A percentile compares a stretch with the other conserved stretches of the same genome.
phyloP scores from a whole-genome alignment of 2,329 filamentous ascomycete species.

The Pseudofabraea citricarpa region DNA sequence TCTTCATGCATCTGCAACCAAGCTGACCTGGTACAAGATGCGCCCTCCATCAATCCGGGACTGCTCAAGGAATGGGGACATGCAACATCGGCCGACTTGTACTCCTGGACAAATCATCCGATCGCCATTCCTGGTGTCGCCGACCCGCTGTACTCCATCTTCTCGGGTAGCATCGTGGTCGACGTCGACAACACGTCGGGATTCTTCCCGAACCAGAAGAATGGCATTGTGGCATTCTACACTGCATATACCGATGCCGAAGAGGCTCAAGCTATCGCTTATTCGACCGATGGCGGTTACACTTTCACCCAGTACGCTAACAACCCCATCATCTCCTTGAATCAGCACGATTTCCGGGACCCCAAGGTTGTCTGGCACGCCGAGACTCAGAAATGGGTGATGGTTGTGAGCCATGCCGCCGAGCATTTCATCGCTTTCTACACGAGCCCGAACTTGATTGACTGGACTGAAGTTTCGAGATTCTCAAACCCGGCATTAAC shows the following conservation, averaged over 20 bases:
- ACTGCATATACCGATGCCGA: conserved; percentile 2
- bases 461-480: conserved; percentile 52
- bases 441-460: conserved; percentile 49
- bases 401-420: conserved; percentile 45
- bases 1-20: neutral
- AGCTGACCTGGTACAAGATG: conserved; percentile 22
- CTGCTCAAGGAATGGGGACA: conserved; percentile 62
- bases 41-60: conserved; percentile 38
- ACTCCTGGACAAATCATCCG: conserved; percentile 57
- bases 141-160: conserved; percentile 33
- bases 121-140: conserved; percentile 44
- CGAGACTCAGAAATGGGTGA: conserved; percentile 43
- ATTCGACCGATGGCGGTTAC: conserved; percentile 54
- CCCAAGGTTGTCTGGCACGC: conserved; percentile 57
- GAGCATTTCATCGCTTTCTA: conserved; percentile 53
- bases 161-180: conserved; percentile 49
- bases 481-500: conserved; percentile 49
- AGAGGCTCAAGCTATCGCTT: conserved; percentile 53
- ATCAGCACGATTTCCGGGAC: conserved; percentile 53
- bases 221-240: conserved; percentile 56
- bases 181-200: conserved; percentile 60
- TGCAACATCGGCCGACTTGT: conserved; percentile 54
- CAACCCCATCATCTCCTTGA: conserved; percentile 54
- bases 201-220: conserved; percentile 52
- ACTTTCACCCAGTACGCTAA: conserved; percentile 51